Conservation (phyloP, 305 asterid species). For the Fraxinus floribunda region DNA sequence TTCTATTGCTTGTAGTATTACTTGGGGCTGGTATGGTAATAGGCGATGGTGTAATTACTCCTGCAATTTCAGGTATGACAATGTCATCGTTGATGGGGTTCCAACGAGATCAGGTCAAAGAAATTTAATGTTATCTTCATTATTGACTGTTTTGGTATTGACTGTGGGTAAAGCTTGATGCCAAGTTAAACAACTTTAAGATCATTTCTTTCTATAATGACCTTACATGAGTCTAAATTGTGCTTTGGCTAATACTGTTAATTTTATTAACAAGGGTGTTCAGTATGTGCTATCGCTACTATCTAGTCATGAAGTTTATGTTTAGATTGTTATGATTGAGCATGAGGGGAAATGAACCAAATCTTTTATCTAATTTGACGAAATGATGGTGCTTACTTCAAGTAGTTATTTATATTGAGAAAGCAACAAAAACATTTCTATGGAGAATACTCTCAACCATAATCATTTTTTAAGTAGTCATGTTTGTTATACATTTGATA, state of each 20-base stretch:
- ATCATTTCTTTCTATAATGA: background rate
- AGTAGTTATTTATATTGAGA: slow-evolving; percentile 13
- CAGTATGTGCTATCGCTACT: background rate
- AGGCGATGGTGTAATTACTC: slow-evolving; percentile 93
- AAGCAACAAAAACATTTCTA: background rate
- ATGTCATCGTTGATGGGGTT: slow-evolving; percentile 8
- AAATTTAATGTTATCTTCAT: slow-evolving; percentile 18
- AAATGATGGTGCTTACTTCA: slow-evolving; percentile 6
- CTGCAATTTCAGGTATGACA: slow-evolving; percentile 87
- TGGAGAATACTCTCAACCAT: background rate
- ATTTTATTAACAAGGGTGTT: slow-evolving; percentile 1
- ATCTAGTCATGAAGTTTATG: background rate
- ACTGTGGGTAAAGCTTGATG: background rate
- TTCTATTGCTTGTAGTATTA: slow-evolving; percentile 79
- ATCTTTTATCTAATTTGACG: background rate
- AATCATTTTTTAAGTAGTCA: background rate
- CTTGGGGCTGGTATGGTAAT: slow-evolving; percentile 97
- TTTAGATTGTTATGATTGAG: background rate
- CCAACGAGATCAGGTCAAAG: background rate
- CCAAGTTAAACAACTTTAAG: background rate
- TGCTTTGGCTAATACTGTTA: slow-evolving; percentile 1
- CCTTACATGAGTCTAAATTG: background rate
- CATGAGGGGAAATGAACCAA: background rate
- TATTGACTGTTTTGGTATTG: background rate
- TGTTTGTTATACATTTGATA: background rate